Conservation (phyloP, 768 basidiomycete species). For the Lyophyllum decastes region DNA sequence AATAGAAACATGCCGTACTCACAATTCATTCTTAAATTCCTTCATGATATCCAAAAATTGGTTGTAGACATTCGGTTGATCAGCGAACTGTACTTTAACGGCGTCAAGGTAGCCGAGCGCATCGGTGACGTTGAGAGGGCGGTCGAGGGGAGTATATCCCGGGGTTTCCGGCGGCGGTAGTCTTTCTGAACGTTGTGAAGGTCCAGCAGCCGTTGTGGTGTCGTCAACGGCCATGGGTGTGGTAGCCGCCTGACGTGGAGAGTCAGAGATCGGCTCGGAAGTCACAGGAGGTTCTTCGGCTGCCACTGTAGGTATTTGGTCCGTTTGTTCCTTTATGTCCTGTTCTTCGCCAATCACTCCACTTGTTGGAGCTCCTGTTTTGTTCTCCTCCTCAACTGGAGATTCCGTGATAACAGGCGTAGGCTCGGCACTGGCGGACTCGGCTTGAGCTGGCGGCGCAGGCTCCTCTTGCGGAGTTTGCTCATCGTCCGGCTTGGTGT, state of each 20-base stretch:
- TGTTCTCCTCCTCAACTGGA: slow-evolving; percentile 9
- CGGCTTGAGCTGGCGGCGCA: background rate
- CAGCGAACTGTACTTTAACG: slow-evolving; percentile 88
- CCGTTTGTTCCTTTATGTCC: slow-evolving; percentile 9
- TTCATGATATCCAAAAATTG: slow-evolving; percentile 97
- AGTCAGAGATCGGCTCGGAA: slow-evolving; percentile 10
- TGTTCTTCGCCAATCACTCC: slow-evolving; percentile 11
- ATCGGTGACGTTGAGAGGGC: slow-evolving; percentile 93
- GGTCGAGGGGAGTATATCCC: slow-evolving; percentile 33
- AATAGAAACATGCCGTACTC: slow-evolving; percentile 28
- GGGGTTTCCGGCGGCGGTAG: slow-evolving; percentile 30
- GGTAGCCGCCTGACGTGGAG: slow-evolving; percentile 2
- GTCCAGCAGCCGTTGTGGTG: slow-evolving; percentile 7
- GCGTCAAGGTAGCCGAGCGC: slow-evolving; percentile 91
- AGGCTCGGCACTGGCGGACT: background rate
- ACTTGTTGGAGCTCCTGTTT: slow-evolving; percentile 6
- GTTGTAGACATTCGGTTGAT: slow-evolving; percentile 95
- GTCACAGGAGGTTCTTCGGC: slow-evolving; percentile 12
- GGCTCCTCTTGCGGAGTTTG: background rate
- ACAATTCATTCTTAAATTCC: slow-evolving; percentile 96
- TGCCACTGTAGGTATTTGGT: slow-evolving; percentile 2
- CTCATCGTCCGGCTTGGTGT: slow-evolving; percentile 9
- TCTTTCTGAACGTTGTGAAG: slow-evolving; percentile 6
- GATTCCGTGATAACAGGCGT: background rate
- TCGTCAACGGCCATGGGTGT: slow-evolving; percentile 18